phyloP scores from a whole-genome alignment of 345 rosid genomes.

The Eucalyptus albens region DNA sequence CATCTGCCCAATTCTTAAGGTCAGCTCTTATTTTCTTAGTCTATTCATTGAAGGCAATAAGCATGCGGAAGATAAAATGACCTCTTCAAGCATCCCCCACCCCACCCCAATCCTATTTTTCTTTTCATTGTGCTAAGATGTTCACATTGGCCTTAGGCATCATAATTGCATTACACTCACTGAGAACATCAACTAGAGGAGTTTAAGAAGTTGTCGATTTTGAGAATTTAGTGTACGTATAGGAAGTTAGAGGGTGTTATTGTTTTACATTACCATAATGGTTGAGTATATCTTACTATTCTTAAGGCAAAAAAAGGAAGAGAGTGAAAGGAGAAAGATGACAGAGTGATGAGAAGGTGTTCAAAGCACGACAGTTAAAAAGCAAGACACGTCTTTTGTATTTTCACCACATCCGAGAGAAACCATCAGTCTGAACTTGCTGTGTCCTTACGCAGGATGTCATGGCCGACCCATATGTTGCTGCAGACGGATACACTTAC shows the following conservation, averaged over 20 bases:
- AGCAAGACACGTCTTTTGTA: background rate
- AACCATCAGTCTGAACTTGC: background rate
- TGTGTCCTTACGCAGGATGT: constrained; percentile 33
- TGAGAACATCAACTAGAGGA: background rate
- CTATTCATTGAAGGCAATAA: background rate
- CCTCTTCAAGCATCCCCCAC: background rate
- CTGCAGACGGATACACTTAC: constrained; percentile 81
- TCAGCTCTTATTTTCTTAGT: background rate
- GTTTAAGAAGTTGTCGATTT: background rate
- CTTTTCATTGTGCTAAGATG: background rate
- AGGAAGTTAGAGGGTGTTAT: background rate
- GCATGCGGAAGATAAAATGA: background rate
- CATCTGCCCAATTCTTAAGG: constrained; percentile 78
- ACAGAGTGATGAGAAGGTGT: background rate
- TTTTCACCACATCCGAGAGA: background rate
- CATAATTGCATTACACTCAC: background rate
- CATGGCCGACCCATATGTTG: constrained; percentile 77
- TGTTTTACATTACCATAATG: background rate
- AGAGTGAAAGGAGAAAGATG: background rate
- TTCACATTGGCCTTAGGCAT: background rate
- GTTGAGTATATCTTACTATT: background rate
- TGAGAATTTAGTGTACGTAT: background rate
- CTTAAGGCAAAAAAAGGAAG: background rate
- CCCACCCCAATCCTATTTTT: background rate
- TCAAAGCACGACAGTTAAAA: background rate